These are phyloP conservation scores for Venturia oleaginea DNA, from an alignment of 2,329 filamentous ascomycete genomes.

Conservation along the genomic window DNA sequence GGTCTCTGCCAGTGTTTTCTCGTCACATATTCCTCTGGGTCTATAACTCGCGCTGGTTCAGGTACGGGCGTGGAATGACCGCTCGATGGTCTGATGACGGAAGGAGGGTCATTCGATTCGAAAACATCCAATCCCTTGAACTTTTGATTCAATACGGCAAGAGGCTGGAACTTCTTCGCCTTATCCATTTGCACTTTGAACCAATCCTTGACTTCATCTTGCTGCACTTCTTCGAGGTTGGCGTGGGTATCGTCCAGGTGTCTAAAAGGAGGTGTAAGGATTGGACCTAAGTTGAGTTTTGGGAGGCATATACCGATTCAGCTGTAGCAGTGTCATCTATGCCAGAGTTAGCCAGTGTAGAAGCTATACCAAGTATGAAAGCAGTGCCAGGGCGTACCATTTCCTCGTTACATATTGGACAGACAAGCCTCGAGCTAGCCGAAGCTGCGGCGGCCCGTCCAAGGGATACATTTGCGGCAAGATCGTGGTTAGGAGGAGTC, in stretches of 20 bases:
- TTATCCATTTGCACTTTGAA: conserved; percentile 92
- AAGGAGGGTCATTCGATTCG: conserved; percentile 66
- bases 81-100: conserved; percentile 22
- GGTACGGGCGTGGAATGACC: conserved; percentile 25
- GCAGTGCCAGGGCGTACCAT: conserved; percentile 54
- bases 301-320: conserved; percentile 48
- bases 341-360: conserved; percentile 17
- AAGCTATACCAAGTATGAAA: not conserved
- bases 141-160: conserved; percentile 88
- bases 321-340: conserved; percentile 80
- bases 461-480: conserved; percentile 71
- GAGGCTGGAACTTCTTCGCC: conserved; percentile 84
- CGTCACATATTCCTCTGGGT: conserved; percentile 86
- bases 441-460: conserved; percentile 47
- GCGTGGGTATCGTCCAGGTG: conserved; percentile 84
- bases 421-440: conserved; percentile 63
- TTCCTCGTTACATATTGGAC: conserved; percentile 96
- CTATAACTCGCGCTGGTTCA: conserved; percentile 32
- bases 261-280: conserved; percentile 30
- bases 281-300: conserved; percentile 10
- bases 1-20: conserved; percentile 80
- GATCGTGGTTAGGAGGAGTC: conserved; percentile 58
- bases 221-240: conserved; percentile 77
- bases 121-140: conserved; percentile 88
- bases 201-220: conserved; percentile 95